Evolutionary conservation across 257 asterid species (phyloP), one percentile per base, ranked within the genome.

Genomic region (Nyctanthes arbortristis): DNA sequence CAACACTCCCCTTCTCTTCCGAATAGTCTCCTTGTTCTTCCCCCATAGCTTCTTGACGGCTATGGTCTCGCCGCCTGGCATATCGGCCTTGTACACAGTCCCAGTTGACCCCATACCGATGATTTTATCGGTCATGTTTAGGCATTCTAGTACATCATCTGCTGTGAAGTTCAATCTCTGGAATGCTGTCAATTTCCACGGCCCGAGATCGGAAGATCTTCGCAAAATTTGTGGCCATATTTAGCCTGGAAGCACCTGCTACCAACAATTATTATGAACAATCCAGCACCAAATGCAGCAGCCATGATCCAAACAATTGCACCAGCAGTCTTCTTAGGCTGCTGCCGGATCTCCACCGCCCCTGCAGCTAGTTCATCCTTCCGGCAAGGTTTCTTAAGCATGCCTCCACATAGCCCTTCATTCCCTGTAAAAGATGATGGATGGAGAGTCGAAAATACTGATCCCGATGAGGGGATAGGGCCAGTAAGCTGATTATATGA

Each of bases 41-140:
- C 87, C 81, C 96, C 96, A 84, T 20, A 90, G 79, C 45, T 88
- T 90, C 81, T 90, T 90, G 9, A 90, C 96, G 0, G 97, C 97
- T n/a, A 88, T 87, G 5, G 75, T 73, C 10, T 76, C 77, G 30
- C 74, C 84, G 65, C 87, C 61, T 39, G 36, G 89, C 71, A 86
- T 81, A 29, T 83, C 92, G 2, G 96, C 96, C 73, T 78, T 90
- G 77, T 90, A 90, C 2, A 90, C 97, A 0, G 81, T 76, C 37
- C 97, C 97, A 0, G 94, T 79, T 9, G 87, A 92, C 24, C 97
- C 97, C 88, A 78, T 86, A 20, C 97, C 97, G 3, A 91, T 27
- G 58, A 49, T 49, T 49, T 49, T 49, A 22, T 49, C 58, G 1
- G 58, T 79, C 76, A 85, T 89, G 28, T 91, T 88, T 29, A 89